Conservation (phyloP, 2,329 filamentous ascomycete genomes). For the Diaporthe aspalathi region DNA sequence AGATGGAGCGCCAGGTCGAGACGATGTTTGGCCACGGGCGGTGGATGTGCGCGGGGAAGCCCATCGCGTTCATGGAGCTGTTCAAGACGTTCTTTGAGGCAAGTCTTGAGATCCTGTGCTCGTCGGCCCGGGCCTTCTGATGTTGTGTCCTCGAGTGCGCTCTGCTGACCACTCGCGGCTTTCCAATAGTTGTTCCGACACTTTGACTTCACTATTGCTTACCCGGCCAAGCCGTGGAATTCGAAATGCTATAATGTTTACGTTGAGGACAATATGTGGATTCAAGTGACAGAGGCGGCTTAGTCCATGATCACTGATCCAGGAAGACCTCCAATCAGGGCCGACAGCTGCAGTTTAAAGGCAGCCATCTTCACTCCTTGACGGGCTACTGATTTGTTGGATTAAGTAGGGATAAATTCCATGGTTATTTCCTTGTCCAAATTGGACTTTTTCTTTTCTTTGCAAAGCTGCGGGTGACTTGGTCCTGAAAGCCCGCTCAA, state of each 20-base stretch:
- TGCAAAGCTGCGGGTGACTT: too few species aligned
- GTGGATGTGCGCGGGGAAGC: constrained; percentile 36
- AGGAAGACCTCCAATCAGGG: neutral
- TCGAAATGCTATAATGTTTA: constrained; percentile 31
- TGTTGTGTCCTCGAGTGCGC: neutral
- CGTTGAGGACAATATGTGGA: constrained; percentile 27
- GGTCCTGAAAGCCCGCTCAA: neutral
- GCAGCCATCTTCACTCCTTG: neutral
- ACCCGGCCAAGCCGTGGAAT: constrained; percentile 22
- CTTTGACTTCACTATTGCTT: constrained; percentile 32
- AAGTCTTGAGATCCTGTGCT: constrained; percentile 7
- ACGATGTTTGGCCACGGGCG: constrained; percentile 62
- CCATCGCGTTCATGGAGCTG: constrained; percentile 35
- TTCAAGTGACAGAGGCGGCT: neutral
- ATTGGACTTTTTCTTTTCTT: too few species aligned
- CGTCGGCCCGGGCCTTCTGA: neutral
- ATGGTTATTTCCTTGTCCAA: too few species aligned
- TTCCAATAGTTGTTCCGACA: constrained; percentile 25
- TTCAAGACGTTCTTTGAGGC: constrained; percentile 50
- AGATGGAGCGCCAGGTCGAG: constrained; percentile 58
- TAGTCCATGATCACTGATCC: neutral
- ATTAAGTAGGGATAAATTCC: too few species aligned
- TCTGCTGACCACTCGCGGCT: neutral
- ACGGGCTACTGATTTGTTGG: neutral
- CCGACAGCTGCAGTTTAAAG: neutral